These are phyloP conservation scores for Penicillium cosmopolitanum DNA, from an alignment of 495 filamentous ascomycete genomes.

Conservation along the genomic window DNA sequence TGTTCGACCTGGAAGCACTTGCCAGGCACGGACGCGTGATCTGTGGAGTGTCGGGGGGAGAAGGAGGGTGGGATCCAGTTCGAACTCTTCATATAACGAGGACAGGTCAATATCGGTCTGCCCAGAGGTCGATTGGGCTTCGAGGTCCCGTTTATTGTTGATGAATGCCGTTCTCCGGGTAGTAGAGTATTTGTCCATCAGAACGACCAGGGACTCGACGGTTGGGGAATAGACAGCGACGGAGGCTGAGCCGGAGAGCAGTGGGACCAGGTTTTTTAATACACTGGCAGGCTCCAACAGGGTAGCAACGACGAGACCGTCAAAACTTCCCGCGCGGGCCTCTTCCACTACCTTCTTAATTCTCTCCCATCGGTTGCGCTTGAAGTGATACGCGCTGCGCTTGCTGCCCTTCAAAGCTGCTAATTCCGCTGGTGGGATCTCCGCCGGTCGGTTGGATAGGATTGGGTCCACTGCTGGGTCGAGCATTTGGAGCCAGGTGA, in stretches of 20 bases:
- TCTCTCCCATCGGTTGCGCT: conserved; percentile 78
- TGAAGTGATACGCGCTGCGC: conserved; percentile 79
- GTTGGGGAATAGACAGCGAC: conserved; percentile 83
- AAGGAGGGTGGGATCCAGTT: conserved; percentile 79
- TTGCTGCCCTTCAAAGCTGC: conserved; percentile 73
- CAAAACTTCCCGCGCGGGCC: conserved; percentile 74
- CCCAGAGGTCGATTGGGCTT: conserved; percentile 24
- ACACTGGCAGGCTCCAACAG: conserved; percentile 79
- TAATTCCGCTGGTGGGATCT: conserved; percentile 57
- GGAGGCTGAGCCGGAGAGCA: conserved; percentile 80
- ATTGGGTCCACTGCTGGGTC: conserved; percentile 71
- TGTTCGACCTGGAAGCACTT: conserved; percentile 89
- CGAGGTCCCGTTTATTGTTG: conserved; percentile 39
- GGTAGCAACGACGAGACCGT: conserved; percentile 79
- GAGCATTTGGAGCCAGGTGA: conserved; percentile 90
- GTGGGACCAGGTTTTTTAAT: conserved; percentile 70
- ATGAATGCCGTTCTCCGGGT: conserved; percentile 75
- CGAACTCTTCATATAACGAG: conserved; percentile 69
- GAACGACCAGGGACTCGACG: conserved; percentile 71
- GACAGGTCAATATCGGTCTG: conserved; percentile 38
- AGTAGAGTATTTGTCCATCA: conserved; percentile 81
- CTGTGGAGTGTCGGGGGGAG: conserved; percentile 81
- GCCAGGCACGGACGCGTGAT: conserved; percentile 74
- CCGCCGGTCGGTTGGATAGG: conserved; percentile 62
- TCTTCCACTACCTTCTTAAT: conserved; percentile 69